These are phyloP conservation scores for Onygenales sp. DNA, from an alignment of 2,329 filamentous ascomycete species.

Conservation along the genomic window DNA sequence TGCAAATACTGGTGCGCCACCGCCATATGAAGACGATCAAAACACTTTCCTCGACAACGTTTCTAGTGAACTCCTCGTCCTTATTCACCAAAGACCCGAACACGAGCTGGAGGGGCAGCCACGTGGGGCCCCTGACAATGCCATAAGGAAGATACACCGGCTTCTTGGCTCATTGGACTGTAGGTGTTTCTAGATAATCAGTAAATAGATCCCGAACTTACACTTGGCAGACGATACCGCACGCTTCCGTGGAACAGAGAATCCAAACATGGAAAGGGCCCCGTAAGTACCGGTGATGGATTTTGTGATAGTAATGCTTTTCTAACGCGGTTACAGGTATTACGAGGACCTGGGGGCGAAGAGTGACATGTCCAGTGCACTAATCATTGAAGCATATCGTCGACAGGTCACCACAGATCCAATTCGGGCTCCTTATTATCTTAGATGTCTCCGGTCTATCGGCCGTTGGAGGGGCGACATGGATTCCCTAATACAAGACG, in stretches of 20 bases:
- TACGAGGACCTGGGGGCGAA: conserved; percentile 56
- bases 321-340: conserved; percentile 24
- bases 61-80: conserved; percentile 46
- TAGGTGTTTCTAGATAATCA: conserved; percentile 14
- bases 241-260: not conserved
- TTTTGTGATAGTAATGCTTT: not conserved
- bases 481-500: conserved; percentile 44
- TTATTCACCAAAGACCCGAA: conserved; percentile 38
- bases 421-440: conserved; percentile 48
- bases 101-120: conserved; percentile 28
- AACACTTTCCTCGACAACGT: conserved; percentile 50
- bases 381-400: conserved; percentile 55
- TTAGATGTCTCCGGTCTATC: conserved; percentile 55
- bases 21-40: conserved; percentile 30
- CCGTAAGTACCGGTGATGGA: not conserved
- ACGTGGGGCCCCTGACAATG: conserved; percentile 22
- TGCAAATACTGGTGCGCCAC: conserved; percentile 21
- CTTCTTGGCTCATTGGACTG: conserved; percentile 26
- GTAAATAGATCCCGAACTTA: not conserved
- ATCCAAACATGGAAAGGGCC: not conserved
- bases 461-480: conserved; percentile 39
- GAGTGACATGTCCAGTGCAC: conserved; percentile 51
- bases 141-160: conserved; percentile 30
- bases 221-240: conserved; percentile 8
- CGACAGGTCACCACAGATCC: conserved; percentile 50